phyloP scores from a whole-genome alignment of 2,329 filamentous ascomycete genomes.

The Verticillium nubilum region DNA sequence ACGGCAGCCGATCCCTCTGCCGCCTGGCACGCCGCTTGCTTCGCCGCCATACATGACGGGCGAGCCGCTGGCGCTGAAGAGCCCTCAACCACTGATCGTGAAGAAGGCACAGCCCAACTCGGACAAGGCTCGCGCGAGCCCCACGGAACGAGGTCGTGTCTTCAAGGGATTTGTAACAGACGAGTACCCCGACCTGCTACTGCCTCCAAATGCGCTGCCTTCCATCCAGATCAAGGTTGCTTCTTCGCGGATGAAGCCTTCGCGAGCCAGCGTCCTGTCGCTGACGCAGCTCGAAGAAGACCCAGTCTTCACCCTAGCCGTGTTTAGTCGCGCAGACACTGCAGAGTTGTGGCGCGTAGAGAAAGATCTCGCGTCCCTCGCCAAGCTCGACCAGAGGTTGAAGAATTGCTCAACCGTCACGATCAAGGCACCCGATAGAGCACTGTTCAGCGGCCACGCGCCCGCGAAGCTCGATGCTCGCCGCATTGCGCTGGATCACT shows the following conservation, averaged over 20 bases:
- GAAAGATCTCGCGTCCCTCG: conserved; percentile 78
- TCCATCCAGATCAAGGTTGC: conserved; percentile 82
- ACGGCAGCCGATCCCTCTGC: conserved; percentile 67
- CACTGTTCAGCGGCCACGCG: conserved; percentile 85
- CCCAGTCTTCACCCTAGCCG: conserved; percentile 84
- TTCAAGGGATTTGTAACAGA: conserved; percentile 78
- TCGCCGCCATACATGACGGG: conserved; percentile 30
- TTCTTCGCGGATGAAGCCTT: conserved; percentile 92
- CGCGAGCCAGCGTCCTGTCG: conserved; percentile 76
- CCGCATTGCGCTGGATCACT: conserved; percentile 72
- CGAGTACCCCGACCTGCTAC: conserved; percentile 77
- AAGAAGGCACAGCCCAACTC: conserved; percentile 24
- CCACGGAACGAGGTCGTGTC: conserved; percentile 46
- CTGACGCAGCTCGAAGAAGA: conserved; percentile 81
- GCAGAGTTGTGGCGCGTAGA: conserved; percentile 90
- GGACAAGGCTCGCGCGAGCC: conserved; percentile 28
- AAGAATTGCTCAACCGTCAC: conserved; percentile 68
- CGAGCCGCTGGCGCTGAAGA: conserved; percentile 27
- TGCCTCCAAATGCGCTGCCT: conserved; percentile 83
- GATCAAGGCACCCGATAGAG: conserved; percentile 75
- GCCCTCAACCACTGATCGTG: conserved; percentile 19
- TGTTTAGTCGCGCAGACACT: conserved; percentile 70
- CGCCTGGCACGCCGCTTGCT: conserved; percentile 62
- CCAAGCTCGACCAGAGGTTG: conserved; percentile 75
- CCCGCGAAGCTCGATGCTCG: conserved; percentile 90